A percentile compares a stretch with the other conserved stretches of the same genome.
Evolutionary conservation across 768 basidiomycete genomes (phyloP).

Genomic region (Mycena haematopus): DNA sequence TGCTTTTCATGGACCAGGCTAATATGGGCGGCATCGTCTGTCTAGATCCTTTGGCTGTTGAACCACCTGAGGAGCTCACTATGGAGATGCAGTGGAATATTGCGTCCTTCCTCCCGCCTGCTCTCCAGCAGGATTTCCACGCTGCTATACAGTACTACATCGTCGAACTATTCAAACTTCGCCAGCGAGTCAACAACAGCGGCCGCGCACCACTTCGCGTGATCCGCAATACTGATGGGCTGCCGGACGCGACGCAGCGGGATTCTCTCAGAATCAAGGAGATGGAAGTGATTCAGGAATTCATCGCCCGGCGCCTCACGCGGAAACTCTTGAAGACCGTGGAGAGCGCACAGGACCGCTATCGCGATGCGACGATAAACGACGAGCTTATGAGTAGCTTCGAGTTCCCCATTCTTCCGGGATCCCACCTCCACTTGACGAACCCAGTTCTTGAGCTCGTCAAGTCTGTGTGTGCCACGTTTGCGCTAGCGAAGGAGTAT

Average conservation of each 20-base stretch:
- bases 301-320: slow-evolving; percentile 82
- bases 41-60: slow-evolving; percentile 72
- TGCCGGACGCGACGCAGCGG: slow-evolving; percentile 66
- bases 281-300: slow-evolving; percentile 69
- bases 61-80: slow-evolving; percentile 70
- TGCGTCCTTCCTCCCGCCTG: slow-evolving; percentile 82
- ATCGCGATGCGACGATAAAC: slow-evolving; percentile 65
- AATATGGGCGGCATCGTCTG: slow-evolving; percentile 93
- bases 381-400: slow-evolving; percentile 62
- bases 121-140: slow-evolving; percentile 80
- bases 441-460: slow-evolving; percentile 89
- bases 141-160: slow-evolving; percentile 81
- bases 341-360: slow-evolving; percentile 62
- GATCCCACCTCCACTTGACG: slow-evolving; percentile 77
- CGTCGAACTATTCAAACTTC: slow-evolving; percentile 79
- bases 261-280: slow-evolving; percentile 77
- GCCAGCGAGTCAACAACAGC: slow-evolving; percentile 64
- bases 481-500: slow-evolving; percentile 80
- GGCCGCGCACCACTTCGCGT: slow-evolving; percentile 75
- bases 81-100: slow-evolving; percentile 95
- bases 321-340: slow-evolving; percentile 79
- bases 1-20: slow-evolving; percentile 94
- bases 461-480: slow-evolving; percentile 86
- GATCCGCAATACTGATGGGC: slow-evolving; percentile 57
- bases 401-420: slow-evolving; percentile 86